Conservation (phyloP, 441 rosid genomes). For the Pelargonium hybrid region DNA sequence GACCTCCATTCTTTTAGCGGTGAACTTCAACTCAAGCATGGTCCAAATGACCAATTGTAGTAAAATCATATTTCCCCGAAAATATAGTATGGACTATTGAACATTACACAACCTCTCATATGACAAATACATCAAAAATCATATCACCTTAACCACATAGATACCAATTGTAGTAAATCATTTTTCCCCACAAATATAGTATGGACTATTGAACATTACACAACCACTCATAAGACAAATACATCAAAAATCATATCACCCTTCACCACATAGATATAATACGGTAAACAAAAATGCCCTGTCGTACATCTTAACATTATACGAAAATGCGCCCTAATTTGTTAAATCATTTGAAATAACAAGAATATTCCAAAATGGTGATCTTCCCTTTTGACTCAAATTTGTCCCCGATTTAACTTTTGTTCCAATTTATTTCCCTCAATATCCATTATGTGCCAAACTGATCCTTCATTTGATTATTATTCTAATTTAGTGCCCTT, state of each 20-base stretch:
- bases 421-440: too few species aligned
- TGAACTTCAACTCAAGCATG: not conserved
- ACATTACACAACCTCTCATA: not conserved
- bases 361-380: too few species aligned
- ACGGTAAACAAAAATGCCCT: not conserved
- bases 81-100: not conserved
- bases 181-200: not conserved
- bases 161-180: not conserved
- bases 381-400: too few species aligned
- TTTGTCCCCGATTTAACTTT: too few species aligned
- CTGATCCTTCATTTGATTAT: too few species aligned
- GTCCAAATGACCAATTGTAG: not conserved
- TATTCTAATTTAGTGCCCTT: too few species aligned
- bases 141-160: not conserved
- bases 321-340: too few species aligned
- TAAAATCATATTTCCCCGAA: not conserved
- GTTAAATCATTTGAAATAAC: too few species aligned
- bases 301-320: too few species aligned
- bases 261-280: not conserved
- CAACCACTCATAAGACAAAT: not conserved
- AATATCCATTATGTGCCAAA: too few species aligned
- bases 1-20: not conserved
- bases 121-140: not conserved
- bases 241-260: not conserved
- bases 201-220: not conserved